Base-by-base conservation (phyloP, 768 basidiomycete genomes). In the Brasilioporus rufonigricans region DNA sequence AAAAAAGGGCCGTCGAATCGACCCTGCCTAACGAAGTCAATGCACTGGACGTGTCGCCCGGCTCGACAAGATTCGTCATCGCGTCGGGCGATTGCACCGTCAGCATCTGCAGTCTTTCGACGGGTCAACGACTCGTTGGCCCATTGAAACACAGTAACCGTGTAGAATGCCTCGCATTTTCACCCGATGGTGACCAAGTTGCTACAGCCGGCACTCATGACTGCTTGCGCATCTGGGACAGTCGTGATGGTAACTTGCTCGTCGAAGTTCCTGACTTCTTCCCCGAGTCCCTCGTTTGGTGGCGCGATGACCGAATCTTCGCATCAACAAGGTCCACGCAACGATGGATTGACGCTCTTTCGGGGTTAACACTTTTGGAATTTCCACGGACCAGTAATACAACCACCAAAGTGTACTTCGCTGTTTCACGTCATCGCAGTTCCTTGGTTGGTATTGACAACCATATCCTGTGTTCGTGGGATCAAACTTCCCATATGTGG, bases 221-320 rank as follows among this genome's bases (percentile, higher is more conserved):
- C 45, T 53, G 41, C 31, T 31, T 59, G 26, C 57, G 57, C 29
- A 36, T 62, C 23, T 62, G 61, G 57, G 23, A 62, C 40, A 53
- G 48, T 21, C 57, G 53, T 4, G 21, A 44, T 3, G 61, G 61
- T 5, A 18, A 49, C 3, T 5, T 45, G 5, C 18, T 63, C n/a
- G 11, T 40, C 23, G 39, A 59, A 1, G 18, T 55, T 11, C 23
- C 52, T 1, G 53, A 7, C 1, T 52, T 51, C 44, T 58, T 40
- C 27, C 60, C 52, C 4, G 60, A 62, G 19, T 58, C 60, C 2
- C 33, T 62, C 24, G 44, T 62, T 31, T 62, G 61, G 61, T 62
- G 52, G 56, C 35, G 8, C 29, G 60, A 59, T 24, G 53, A 62
- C 13, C 56, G 52, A 31, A 62, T 62, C 19, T 59, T 59, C 9